phyloP scores from a whole-genome alignment of 257 asterid species.

The Mentha longifolia region DNA sequence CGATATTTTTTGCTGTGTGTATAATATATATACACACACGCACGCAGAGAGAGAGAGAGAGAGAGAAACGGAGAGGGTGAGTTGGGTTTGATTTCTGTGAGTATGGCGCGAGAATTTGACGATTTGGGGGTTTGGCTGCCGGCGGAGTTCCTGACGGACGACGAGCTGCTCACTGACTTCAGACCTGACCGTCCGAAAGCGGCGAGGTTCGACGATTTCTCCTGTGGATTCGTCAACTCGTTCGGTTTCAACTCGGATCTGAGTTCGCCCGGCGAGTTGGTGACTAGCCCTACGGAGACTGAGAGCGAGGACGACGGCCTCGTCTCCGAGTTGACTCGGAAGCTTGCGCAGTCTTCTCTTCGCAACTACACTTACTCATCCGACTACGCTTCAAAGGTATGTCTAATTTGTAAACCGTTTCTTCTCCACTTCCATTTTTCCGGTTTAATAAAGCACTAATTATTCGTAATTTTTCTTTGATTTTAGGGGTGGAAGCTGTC shows the following conservation, averaged over 20 bases:
- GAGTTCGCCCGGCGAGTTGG: constrained; percentile 64
- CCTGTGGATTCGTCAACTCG: constrained; percentile 24
- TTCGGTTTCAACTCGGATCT: constrained; percentile 49
- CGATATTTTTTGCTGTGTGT: not conserved
- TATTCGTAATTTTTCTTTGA: not conserved
- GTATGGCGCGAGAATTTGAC: constrained; percentile 44
- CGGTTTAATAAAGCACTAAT: too few species aligned
- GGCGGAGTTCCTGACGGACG: constrained; percentile 53
- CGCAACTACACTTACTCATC: constrained; percentile 26
- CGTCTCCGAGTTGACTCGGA: constrained; percentile 50
- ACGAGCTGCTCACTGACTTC: constrained; percentile 44
- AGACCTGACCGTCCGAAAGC: not conserved
- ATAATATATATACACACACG: not conserved
- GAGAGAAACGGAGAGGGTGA: not conserved
- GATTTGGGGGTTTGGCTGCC: constrained; percentile 52
- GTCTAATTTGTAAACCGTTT: not conserved
- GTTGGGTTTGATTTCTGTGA: not conserved
- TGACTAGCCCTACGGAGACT: constrained; percentile 49
- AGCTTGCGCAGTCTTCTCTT: constrained; percentile 42
- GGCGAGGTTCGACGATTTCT: constrained; percentile 25
- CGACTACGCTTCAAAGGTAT: constrained; percentile 23
- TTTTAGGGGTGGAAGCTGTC: constrained; percentile 47
- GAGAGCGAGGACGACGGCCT: constrained; percentile 72
- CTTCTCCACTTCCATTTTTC: not conserved
- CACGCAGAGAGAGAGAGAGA: not conserved